Conservation (phyloP, 2,329 filamentous ascomycete genomes). For the Colletotrichum sp. region DNA sequence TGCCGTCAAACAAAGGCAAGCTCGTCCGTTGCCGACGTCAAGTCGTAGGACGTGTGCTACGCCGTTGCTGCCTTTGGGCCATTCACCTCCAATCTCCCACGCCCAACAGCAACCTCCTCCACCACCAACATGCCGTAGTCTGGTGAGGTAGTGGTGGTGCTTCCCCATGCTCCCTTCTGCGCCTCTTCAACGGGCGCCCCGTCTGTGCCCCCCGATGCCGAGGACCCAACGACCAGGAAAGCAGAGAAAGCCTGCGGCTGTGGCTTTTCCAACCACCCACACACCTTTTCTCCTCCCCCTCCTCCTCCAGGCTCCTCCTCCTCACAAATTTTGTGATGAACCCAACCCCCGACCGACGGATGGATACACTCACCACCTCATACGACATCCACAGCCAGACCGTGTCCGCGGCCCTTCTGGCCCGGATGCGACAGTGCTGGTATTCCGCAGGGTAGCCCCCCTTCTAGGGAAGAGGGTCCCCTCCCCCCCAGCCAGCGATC, state of each 20-base stretch:
- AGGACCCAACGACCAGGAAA: conserved; percentile 3
- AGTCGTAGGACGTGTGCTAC: background rate
- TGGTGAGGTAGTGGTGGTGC: background rate
- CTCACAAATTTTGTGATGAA: background rate
- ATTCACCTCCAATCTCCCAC: background rate
- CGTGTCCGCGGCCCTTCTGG: conserved; percentile 19
- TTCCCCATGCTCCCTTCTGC: background rate
- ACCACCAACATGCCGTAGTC: background rate
- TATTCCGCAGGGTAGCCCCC: background rate
- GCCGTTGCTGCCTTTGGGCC: background rate
- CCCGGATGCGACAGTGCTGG: conserved; percentile 7
- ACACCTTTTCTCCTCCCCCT: background rate
- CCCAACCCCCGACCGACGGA: background rate
- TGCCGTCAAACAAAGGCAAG: background rate
- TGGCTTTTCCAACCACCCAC: background rate
- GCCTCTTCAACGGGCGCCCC: conserved; percentile 12
- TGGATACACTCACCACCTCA: background rate
- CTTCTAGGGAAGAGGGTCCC: background rate
- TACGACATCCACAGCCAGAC: conserved; percentile 16
- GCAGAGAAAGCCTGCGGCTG: background rate
- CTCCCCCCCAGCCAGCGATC: background rate
- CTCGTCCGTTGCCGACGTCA: background rate
- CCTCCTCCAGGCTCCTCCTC: background rate
- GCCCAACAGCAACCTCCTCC: background rate
- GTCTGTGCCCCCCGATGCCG: conserved; percentile 6